These are phyloP conservation scores for Millerozyma miso DNA, from an alignment of 805 yeast species.

Conservation along the genomic window DNA sequence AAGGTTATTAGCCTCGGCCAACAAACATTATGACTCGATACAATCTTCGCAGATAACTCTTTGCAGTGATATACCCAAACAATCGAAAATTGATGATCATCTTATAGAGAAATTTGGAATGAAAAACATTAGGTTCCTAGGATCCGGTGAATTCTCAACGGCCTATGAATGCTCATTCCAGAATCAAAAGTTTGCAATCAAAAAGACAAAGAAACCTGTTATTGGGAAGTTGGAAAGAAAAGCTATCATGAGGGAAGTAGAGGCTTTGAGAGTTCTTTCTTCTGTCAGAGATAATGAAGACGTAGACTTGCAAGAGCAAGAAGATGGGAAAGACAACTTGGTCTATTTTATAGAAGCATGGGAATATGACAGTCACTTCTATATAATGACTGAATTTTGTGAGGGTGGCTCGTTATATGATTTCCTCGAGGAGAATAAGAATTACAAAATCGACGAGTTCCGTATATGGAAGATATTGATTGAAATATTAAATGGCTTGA, in stretches of 20 bases:
- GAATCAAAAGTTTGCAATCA: conserved; percentile 74
- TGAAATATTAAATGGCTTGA: conserved; percentile 75
- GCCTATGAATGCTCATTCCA: conserved; percentile 80
- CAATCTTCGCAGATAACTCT: conserved; percentile 18
- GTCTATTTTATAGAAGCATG: conserved; percentile 79
- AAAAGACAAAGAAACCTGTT: conserved; percentile 70
- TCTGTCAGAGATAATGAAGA: conserved; percentile 34
- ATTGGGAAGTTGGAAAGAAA: conserved; percentile 49
- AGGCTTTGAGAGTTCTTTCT: conserved; percentile 48
- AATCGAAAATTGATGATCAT: conserved; percentile 34
- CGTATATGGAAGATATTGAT: conserved; percentile 94
- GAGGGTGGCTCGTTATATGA: conserved; percentile 88
- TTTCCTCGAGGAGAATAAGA: conserved; percentile 70
- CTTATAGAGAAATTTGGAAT: conserved; percentile 48
- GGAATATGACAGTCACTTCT: conserved; percentile 72
- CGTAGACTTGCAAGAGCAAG: conserved; percentile 32
- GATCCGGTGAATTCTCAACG: conserved; percentile 84
- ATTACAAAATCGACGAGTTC: conserved; percentile 87
- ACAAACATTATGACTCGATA: conserved; percentile 12
- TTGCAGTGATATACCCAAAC: conserved; percentile 1
- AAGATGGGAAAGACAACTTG: conserved; percentile 72
- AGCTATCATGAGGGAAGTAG: conserved; percentile 71
- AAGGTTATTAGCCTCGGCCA: conserved; percentile 1
- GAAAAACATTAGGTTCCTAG: conserved; percentile 61
- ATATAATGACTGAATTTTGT: conserved; percentile 92